These are phyloP conservation scores for Grosmannia huntii DNA, from an alignment of 2,329 filamentous ascomycete genomes.

Conservation along the genomic window DNA sequence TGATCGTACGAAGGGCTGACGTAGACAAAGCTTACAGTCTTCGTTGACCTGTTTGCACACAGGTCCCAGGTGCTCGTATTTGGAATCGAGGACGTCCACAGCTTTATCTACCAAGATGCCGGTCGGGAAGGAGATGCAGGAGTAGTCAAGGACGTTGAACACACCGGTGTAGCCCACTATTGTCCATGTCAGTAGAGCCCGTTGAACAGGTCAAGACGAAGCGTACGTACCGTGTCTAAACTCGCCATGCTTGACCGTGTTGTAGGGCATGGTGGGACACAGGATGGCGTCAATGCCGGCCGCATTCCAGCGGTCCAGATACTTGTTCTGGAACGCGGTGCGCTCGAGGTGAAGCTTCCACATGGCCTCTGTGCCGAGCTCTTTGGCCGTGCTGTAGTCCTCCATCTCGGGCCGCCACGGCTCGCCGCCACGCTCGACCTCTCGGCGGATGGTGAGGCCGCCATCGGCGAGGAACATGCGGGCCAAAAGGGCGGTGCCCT, in stretches of 20 bases:
- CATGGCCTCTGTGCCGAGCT: conserved; percentile 30
- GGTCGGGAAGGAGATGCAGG: conserved; percentile 33
- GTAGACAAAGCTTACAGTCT: conserved; percentile 26
- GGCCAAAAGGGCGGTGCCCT: conserved; percentile 24
- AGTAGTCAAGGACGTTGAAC: conserved; percentile 35
- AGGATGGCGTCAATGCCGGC: conserved; percentile 48
- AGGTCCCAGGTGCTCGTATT: conserved; percentile 22
- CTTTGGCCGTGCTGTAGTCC: conserved; percentile 19
- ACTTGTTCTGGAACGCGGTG: conserved; percentile 30
- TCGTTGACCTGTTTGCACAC: conserved; percentile 24
- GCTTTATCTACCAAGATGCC: conserved; percentile 26
- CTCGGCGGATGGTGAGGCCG: conserved; percentile 14
- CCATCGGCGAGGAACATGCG: conserved; percentile 38
- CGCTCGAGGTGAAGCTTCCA: conserved; percentile 35
- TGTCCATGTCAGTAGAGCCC: neutral
- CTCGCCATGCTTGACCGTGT: conserved; percentile 27
- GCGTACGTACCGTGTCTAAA: conserved; percentile 27
- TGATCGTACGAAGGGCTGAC: neutral
- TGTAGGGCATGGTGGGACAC: conserved; percentile 39
- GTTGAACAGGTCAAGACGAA: neutral
- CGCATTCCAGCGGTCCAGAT: conserved; percentile 32
- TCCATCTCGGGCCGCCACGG: conserved; percentile 27
- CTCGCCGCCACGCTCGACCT: conserved; percentile 22
- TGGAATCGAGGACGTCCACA: conserved; percentile 20
- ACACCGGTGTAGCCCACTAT: conserved; percentile 37